Percentiles rank a stretch among this genome's conserved stretches.
phyloP scores from a whole-genome alignment of 805 yeast species.

The Saturnispora serradocipensis region DNA sequence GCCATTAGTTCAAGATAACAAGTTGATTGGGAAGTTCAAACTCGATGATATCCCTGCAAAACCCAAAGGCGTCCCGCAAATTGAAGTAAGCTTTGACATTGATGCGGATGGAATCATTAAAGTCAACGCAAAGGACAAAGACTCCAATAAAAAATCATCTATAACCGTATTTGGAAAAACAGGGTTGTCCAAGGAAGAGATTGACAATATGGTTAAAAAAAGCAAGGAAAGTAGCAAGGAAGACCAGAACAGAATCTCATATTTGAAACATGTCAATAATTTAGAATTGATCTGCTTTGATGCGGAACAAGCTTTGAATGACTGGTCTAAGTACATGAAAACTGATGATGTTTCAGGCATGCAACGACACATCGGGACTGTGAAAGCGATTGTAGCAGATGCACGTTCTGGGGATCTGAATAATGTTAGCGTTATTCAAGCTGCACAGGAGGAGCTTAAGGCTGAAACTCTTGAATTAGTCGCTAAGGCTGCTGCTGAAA shows the following conservation, averaged over 20 bases:
- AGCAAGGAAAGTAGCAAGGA: conserved; percentile 84
- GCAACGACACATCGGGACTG: conserved; percentile 17
- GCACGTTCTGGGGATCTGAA: conserved; percentile 24
- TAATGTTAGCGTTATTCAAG: conserved; percentile 23
- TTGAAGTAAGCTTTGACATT: conserved; percentile 87
- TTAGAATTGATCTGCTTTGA: conserved; percentile 30
- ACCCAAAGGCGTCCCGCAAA: conserved; percentile 84
- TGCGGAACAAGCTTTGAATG: conserved; percentile 26
- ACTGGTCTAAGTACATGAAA: conserved; percentile 17
- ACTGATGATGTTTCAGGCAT: conserved; percentile 12
- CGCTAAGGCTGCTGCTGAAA: conserved; percentile 20
- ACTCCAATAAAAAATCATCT: conserved; percentile 86
- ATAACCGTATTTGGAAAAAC: conserved; percentile 95
- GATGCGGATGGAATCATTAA: conserved; percentile 97
- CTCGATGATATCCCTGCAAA: conserved; percentile 85
- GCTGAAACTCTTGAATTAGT: conserved; percentile 22
- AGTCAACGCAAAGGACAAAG: conserved; percentile 90
- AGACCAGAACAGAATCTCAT: conserved; percentile 36
- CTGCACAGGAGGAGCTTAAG: conserved; percentile 30
- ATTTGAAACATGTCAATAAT: conserved; percentile 75
- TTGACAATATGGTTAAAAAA: conserved; percentile 83
- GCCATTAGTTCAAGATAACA: conserved; percentile 91
- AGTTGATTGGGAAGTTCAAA: conserved; percentile 89
- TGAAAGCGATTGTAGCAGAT: conserved; percentile 24
- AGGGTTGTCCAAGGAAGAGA: conserved; percentile 82